Conservation (phyloP, 2,329 filamentous ascomycete species). For the Lachnellula arida region DNA sequence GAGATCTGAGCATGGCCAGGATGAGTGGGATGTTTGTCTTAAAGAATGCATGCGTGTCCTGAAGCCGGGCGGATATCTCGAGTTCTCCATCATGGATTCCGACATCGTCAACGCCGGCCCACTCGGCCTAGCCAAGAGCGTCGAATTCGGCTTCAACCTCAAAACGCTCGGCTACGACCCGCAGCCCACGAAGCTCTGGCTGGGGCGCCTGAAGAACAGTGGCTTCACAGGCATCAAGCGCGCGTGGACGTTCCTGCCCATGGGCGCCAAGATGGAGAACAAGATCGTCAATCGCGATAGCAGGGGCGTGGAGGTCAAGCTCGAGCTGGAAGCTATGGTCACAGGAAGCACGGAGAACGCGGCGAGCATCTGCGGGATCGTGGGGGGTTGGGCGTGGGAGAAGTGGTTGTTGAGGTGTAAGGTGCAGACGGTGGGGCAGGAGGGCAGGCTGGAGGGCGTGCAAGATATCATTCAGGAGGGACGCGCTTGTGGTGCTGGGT, state of each 20-base stretch:
- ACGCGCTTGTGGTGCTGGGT: constrained; percentile 52
- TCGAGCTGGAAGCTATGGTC: constrained; percentile 58
- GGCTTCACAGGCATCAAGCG: constrained; percentile 79
- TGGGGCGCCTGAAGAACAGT: constrained; percentile 66
- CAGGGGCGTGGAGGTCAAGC: constrained; percentile 40
- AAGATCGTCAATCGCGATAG: constrained; percentile 36
- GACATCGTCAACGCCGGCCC: constrained; percentile 84
- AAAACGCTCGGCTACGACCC: constrained; percentile 89
- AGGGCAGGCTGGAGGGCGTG: constrained; percentile 56
- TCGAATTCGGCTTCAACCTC: constrained; percentile 89
- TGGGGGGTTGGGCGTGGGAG: constrained; percentile 91
- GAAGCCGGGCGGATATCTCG: constrained; percentile 88
- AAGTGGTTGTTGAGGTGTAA: constrained; percentile 89
- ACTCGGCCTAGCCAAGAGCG: constrained; percentile 72
- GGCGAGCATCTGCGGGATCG: constrained; percentile 72
- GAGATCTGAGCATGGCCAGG: constrained; percentile 58
- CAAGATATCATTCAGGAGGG: constrained; percentile 61
- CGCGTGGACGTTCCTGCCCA: constrained; percentile 83
- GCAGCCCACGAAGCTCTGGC: constrained; percentile 73
- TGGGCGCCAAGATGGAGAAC: constrained; percentile 54
- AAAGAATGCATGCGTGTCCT: constrained; percentile 80
- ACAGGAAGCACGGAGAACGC: constrained; percentile 66
- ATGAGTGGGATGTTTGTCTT: constrained; percentile 86
- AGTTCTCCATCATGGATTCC: constrained; percentile 85
- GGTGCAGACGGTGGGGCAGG: constrained; percentile 74